Conservation (phyloP, 2,329 filamentous ascomycete genomes). For the Stromatinia cepivora region DNA sequence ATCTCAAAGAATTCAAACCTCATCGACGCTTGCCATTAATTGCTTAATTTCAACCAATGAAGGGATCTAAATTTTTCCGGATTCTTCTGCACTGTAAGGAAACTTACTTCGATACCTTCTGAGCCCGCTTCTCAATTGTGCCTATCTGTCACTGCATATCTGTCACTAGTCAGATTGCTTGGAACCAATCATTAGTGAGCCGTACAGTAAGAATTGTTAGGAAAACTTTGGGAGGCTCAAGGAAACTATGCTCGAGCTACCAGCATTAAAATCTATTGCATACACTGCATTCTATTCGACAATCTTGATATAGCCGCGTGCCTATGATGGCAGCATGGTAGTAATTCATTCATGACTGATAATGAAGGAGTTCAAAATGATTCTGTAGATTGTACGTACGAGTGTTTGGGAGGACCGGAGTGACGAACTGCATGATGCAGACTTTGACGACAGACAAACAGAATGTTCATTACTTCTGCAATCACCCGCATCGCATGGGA, state of each 20-base stretch:
- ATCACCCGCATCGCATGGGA: background rate
- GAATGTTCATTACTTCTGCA: background rate
- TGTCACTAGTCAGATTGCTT: background rate
- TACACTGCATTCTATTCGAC: background rate
- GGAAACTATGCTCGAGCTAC: background rate
- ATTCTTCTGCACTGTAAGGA: background rate
- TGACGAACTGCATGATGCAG: background rate
- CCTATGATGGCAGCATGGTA: background rate
- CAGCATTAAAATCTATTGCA: background rate
- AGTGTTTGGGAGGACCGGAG: background rate
- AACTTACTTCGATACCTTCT: background rate
- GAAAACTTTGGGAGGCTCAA: background rate
- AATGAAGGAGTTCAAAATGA: too few species aligned
- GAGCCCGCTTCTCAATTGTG: background rate
- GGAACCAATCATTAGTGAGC: too few species aligned
- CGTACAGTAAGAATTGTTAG: background rate
- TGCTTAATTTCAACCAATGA: background rate
- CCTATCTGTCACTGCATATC: background rate
- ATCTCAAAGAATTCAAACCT: too few species aligned
- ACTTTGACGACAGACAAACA: background rate
- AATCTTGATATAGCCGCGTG: too few species aligned
- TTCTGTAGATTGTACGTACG: background rate
- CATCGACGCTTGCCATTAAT: background rate
- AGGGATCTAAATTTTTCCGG: background rate
- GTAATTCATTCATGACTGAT: background rate